phyloP scores from a whole-genome alignment of 2,329 filamentous ascomycete species.

The Torrubiellomyces zombiae region DNA sequence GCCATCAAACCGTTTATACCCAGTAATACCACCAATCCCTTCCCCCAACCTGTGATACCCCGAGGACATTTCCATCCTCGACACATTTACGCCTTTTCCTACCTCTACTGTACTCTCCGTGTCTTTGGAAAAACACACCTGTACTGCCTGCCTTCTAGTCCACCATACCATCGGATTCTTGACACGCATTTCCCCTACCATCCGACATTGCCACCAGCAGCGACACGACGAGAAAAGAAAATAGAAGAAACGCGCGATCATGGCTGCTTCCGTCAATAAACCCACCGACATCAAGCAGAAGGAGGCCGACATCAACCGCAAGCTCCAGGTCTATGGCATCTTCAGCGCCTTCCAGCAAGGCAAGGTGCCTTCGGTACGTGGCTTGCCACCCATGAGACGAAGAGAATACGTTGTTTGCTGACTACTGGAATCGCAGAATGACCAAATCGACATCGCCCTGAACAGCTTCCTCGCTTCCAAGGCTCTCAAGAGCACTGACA shows the following conservation, averaged over 20 bases:
- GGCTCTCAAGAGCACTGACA: conserved; percentile 49
- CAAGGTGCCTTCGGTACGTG: conserved; percentile 73
- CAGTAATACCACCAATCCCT: conserved; percentile 10
- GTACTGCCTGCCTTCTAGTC: conserved; percentile 1
- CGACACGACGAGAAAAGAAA: conserved; percentile 4
- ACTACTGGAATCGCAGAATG: conserved; percentile 41
- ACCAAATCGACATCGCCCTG: conserved; percentile 86
- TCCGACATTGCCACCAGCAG: not conserved
- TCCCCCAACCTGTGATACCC: conserved; percentile 17
- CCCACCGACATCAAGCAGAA: conserved; percentile 59
- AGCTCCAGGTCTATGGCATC: conserved; percentile 91
- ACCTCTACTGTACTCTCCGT: not conserved
- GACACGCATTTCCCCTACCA: conserved; percentile 1
- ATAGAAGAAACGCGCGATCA: conserved; percentile 11
- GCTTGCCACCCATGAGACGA: too few relatives aligned
- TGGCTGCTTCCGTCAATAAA: conserved; percentile 44
- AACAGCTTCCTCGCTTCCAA: conserved; percentile 70
- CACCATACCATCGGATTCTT: conserved; percentile 1
- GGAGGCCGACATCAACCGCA: conserved; percentile 78
- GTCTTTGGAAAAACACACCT: not conserved
- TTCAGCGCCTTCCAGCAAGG: conserved; percentile 68
- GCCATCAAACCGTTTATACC: too few relatives aligned
- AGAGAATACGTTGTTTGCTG: not conserved
- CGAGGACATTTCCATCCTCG: conserved; percentile 2
- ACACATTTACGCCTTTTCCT: conserved; percentile 1